phyloP scores from a whole-genome alignment of 2,329 filamentous ascomycete species.

The Lomentospora prolificans region DNA sequence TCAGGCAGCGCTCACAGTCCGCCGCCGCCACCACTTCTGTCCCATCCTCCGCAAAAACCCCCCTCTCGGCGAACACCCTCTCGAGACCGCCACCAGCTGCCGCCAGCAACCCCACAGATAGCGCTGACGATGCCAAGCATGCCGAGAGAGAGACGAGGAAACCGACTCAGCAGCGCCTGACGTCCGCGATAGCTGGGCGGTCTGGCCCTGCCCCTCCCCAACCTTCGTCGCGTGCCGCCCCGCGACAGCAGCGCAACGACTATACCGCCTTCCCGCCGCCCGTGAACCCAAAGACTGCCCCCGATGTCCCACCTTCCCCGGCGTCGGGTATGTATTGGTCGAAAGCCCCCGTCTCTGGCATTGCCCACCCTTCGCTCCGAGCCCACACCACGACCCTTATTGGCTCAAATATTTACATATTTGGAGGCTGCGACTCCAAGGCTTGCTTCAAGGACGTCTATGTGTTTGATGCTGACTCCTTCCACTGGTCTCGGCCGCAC shows the following conservation, averaged over 20 bases:
- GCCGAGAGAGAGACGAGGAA: conserved; percentile 24
- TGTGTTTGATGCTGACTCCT: conserved; percentile 59
- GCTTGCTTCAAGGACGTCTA: conserved; percentile 62
- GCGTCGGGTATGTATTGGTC: conserved; percentile 68
- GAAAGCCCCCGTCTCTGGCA: conserved; percentile 55
- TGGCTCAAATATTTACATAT: conserved; percentile 58
- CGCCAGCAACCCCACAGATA: conserved; percentile 11
- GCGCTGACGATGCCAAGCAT: conserved; percentile 16
- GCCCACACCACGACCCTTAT: conserved; percentile 59
- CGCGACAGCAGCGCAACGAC: conserved; percentile 24
- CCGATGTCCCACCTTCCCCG: conserved; percentile 52
- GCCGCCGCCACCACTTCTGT: conserved; percentile 23
- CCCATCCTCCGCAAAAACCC: conserved; percentile 17
- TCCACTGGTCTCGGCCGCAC: conserved; percentile 58
- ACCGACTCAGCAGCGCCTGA: conserved; percentile 39
- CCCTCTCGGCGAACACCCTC: conserved; percentile 7
- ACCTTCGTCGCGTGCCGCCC: conserved; percentile 10
- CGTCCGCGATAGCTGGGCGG: conserved; percentile 37
- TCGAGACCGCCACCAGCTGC: conserved; percentile 17
- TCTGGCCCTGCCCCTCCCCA: conserved; percentile 15
- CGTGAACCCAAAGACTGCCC: conserved; percentile 43
- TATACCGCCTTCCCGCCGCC: conserved; percentile 47
- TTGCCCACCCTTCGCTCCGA: conserved; percentile 53
- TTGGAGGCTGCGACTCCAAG: conserved; percentile 57
- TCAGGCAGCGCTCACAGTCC: conserved; percentile 46